Evolutionary conservation across 2,329 filamentous ascomycete genomes (phyloP), one percentile per base, ranked within the genome.

Genomic region (Polytolypa hystricis): DNA sequence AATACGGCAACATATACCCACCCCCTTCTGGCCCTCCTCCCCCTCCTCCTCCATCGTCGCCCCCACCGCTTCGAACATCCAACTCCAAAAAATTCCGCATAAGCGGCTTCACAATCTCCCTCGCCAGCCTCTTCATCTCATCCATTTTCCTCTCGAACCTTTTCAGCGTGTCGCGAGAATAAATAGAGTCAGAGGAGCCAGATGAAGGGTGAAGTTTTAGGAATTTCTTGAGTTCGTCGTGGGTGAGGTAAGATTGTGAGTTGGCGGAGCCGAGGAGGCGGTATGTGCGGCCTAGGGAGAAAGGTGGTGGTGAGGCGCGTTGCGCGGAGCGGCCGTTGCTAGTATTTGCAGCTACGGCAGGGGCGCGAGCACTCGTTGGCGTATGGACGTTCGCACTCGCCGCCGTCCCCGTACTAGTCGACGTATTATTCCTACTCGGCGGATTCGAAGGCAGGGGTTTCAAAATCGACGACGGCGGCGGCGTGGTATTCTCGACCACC

Each of bases 221-320:
- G 51, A 95, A 95, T 15, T 77, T 76, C 60, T 94, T 95, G 55
- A 89, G 81, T 46, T 94, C 87, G 46, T 94, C 86, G 55, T 89
- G 85, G 1, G 67, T 61, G 4, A 96, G 73, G 53, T 91, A 95
- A 0, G 71, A 67, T 7, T 70, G 58, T 0, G 74, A 65, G 3
- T 65, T 65, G 2, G 73, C 65, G 4, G 74, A 71, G 20, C 85
- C 86, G 6, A 95, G 69, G 2, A 81, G 71, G 28, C 84, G 76
- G 58, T 89, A 94, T 1, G 87, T 74, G 30, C 81, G 75, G 3
- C 85, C 85, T 27, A 62, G 51, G 33, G 56, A 44, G 49, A 56
- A 44, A 23, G 55, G 53, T 21, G 44, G 49, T 46, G 45, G 51
- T 53, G 55, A 27, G 47, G 48, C 46, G 52, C 48, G 46, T 44